Evolutionary conservation across 2,329 filamentous ascomycete genomes (phyloP).

Genomic region (Phaeosphaeriaceae sp.): DNA sequence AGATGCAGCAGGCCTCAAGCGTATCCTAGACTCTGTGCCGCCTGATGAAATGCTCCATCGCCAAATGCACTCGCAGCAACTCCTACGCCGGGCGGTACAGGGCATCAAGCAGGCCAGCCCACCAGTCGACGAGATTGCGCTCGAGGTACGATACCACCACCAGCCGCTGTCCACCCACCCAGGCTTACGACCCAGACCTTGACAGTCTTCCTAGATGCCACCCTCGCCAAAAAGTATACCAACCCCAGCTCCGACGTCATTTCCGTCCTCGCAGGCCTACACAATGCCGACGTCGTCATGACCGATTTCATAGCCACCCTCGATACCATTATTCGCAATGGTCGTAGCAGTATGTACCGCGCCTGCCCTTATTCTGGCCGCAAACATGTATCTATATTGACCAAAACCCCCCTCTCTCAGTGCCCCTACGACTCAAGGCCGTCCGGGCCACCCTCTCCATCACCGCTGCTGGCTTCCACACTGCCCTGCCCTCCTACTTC

Average conservation of each 20-base stretch:
- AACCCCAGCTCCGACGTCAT: conserved; percentile 97
- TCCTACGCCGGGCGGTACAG: conserved; percentile 76
- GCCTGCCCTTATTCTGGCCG: too few relatives aligned
- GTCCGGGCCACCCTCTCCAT: conserved; percentile 82
- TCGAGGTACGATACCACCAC: conserved; percentile 70
- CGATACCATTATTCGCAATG: conserved; percentile 82
- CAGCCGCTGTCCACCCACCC: conserved; percentile 8
- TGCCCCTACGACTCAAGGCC: conserved; percentile 77
- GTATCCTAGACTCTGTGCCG: conserved; percentile 71
- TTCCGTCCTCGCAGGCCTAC: conserved; percentile 83
- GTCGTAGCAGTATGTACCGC: conserved; percentile 69
- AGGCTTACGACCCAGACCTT: conserved; percentile 73
- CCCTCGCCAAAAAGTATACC: conserved; percentile 88
- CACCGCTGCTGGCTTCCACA: conserved; percentile 93
- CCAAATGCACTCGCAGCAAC: conserved; percentile 75
- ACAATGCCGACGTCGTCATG: conserved; percentile 85
- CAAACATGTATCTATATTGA: too few relatives aligned
- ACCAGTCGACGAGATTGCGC: conserved; percentile 75
- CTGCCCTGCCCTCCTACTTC: conserved; percentile 91
- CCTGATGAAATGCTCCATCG: conserved; percentile 77
- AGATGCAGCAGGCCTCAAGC: conserved; percentile 71
- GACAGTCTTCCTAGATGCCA: conserved; percentile 81
- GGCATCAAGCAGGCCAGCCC: conserved; percentile 67
- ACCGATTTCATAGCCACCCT: conserved; percentile 85
- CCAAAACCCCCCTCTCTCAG: conserved; percentile 59